Percentiles rank a stretch among this genome's conserved stretches.
phyloP scores from a whole-genome alignment of 2,329 filamentous ascomycete genomes.

The Ceratocystis alfenasii region DNA sequence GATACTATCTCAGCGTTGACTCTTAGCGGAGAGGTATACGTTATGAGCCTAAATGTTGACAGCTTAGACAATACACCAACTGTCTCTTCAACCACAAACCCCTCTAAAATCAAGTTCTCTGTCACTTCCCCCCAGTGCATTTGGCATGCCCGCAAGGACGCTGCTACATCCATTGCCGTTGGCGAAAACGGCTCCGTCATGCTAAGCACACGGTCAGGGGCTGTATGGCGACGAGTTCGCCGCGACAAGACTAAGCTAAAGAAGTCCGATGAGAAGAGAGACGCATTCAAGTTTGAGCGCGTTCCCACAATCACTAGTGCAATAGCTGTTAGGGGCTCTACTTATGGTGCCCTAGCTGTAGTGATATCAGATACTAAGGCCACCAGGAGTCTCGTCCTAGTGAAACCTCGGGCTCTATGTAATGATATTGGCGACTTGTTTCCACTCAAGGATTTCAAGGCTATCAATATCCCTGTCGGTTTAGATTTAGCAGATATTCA shows the following conservation, averaged over 20 bases:
- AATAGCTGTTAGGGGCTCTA: conserved; percentile 71
- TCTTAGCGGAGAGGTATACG: conserved; percentile 75
- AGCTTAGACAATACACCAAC: conserved; percentile 50
- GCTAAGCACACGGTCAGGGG: conserved; percentile 81
- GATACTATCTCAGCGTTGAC: conserved; percentile 87
- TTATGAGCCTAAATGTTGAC: conserved; percentile 62
- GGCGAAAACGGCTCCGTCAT: conserved; percentile 92
- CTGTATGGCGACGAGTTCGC: conserved; percentile 81
- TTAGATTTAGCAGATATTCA: conserved; percentile 34
- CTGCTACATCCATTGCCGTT: conserved; percentile 73
- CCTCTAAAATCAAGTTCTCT: conserved; percentile 74
- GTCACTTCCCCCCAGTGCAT: conserved; percentile 67
- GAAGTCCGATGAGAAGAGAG: conserved; percentile 49
- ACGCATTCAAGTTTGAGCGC: conserved; percentile 91
- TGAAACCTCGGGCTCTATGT: conserved; percentile 59
- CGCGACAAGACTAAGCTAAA: conserved; percentile 63
- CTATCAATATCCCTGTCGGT: conserved; percentile 32
- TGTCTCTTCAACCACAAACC: conserved; percentile 75
- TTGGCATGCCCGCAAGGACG: conserved; percentile 81
- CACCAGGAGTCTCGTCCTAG: conserved; percentile 55
- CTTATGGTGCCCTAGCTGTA: conserved; percentile 80
- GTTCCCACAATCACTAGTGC: conserved; percentile 81
- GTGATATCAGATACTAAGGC: conserved; percentile 75
- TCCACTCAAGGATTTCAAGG: conserved; percentile 50
- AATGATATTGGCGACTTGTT: conserved; percentile 59